These are phyloP conservation scores for Nyssa sinensis DNA, from an alignment of 148 eudicot genomes.

Conservation along the genomic window DNA sequence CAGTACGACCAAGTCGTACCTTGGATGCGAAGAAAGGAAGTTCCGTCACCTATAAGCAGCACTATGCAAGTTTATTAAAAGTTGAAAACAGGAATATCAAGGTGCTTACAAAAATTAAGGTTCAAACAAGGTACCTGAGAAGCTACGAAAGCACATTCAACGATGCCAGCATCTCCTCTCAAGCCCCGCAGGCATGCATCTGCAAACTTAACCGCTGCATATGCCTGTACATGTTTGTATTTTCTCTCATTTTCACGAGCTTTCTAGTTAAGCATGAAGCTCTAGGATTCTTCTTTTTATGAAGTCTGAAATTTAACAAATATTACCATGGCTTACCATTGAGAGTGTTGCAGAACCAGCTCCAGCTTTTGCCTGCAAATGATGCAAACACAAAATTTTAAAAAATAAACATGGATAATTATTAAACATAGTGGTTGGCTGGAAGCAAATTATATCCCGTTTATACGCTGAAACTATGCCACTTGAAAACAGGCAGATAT, in stretches of 20 bases:
- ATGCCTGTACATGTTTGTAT: constrained; percentile 49
- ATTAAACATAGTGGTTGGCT: too few relatives aligned
- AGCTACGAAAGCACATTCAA: constrained; percentile 56
- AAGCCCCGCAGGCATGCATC: constrained; percentile 87
- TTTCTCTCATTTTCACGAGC: not conserved
- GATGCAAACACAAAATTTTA: not conserved
- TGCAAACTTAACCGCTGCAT: constrained; percentile 93
- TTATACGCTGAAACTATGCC: not conserved
- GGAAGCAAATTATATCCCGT: too few relatives aligned
- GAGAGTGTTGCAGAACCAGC: constrained; percentile 97
- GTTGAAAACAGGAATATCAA: not conserved
- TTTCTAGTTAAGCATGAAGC: not conserved
- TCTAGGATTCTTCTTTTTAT: not conserved
- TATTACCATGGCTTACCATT: constrained; percentile 53
- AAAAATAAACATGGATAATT: not conserved
- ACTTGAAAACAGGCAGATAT: not conserved
- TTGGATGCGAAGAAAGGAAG: constrained; percentile 54
- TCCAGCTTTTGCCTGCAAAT: constrained; percentile 91
- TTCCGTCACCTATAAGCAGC: constrained; percentile 36
- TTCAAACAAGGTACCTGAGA: constrained; percentile 38
- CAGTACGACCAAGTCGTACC: constrained; percentile 47
- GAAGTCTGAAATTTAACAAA: not conserved
- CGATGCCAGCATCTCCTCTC: constrained; percentile 84
- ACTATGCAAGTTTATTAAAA: not conserved
- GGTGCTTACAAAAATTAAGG: not conserved